phyloP scores from a whole-genome alignment of 257 asterid genomes.

The Solanum chmielewskii region DNA sequence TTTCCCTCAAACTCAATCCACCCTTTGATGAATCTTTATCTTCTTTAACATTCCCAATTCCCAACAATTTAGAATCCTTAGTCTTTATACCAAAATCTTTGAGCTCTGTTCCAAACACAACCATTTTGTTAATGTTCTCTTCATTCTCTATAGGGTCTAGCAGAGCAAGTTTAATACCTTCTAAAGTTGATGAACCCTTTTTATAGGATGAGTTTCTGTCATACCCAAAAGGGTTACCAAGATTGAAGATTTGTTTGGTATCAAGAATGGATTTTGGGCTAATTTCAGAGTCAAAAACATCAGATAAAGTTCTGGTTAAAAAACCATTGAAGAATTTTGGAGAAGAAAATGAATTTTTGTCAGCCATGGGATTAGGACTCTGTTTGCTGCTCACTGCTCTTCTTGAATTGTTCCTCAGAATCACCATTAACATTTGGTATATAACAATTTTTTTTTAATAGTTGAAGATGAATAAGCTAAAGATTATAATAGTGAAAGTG shows the following conservation, averaged over 20 bases:
- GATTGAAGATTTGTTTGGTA: slow-evolving; percentile 24
- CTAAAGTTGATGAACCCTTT: neutral
- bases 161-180: slow-evolving; percentile 48
- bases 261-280: slow-evolving; percentile 63
- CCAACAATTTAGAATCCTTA: slow-evolving; percentile 21
- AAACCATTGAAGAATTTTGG: slow-evolving; percentile 60
- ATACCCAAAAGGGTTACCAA: slow-evolving; percentile 39
- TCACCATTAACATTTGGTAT: neutral
- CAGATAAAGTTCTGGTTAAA: slow-evolving; percentile 26
- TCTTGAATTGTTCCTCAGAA: slow-evolving; percentile 76
- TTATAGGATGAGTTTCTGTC: slow-evolving; percentile 9
- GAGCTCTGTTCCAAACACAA: slow-evolving; percentile 47
- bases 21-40: slow-evolving; percentile 11
- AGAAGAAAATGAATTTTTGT: slow-evolving; percentile 22
- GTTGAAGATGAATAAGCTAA: neutral
- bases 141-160: slow-evolving; percentile 25
- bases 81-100: slow-evolving; percentile 91
- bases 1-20: slow-evolving; percentile 62
- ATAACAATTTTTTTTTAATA: neutral
- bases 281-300: slow-evolving; percentile 15
- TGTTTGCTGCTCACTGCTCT: slow-evolving; percentile 45
- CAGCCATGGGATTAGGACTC: slow-evolving; percentile 37
- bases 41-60: slow-evolving; percentile 9
- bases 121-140: slow-evolving; percentile 16
- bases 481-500: neutral